Base-by-base conservation (phyloP, 345 rosid genomes). In the Sonneratia caseolaris region DNA sequence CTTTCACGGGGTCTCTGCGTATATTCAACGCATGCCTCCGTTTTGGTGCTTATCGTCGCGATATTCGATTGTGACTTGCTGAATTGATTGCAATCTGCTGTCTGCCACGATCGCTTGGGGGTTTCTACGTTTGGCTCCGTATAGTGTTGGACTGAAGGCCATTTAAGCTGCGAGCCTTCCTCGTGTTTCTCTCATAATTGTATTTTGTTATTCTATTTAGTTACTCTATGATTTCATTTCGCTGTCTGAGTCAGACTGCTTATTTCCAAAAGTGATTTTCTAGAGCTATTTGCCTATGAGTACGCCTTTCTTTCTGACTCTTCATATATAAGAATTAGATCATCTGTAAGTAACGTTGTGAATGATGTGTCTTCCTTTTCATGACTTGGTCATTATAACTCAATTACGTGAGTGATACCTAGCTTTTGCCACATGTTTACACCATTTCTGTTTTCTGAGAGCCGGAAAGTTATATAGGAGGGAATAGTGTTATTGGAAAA, bases 41-140 rank as follows among this genome's bases (percentile, higher is more conserved):
- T 55, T 55, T 14, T 55, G 59, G 7, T 55, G 7, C 64, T 21
- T 57, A 4, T 22, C 36, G 22, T 59, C 9, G 64, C 35, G 38
- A 35, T 62, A 35, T 35, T 62, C 66, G 38, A 62, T 27, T 5
- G 37, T 62, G 27, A 16, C 21, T n/a, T 15, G 4, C 55, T 37
- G 49, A 21, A 35, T 10, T 43, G 68, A 68, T 61, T 74, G 56
- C 72, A 66, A 45, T 74, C 27, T 38, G 12, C 35, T 59, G 38
- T 62, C 64, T 57, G 64, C 22, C 57, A 19, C n/a, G 35, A 24
- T 21, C 7, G 64, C 35, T 24, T 42, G 45, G 45, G 45, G 3
- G 7, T 42, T 0, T 24, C 64, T 32, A 57, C 64, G 32, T n/a
- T 53, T 19, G 32, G 7, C 27, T 22, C 66, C 9, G 27, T 13